Evolutionary conservation across 306 rosid species (phyloP), one percentile per base, ranked within the genome.

Genomic region (Alnus glutinosa): DNA sequence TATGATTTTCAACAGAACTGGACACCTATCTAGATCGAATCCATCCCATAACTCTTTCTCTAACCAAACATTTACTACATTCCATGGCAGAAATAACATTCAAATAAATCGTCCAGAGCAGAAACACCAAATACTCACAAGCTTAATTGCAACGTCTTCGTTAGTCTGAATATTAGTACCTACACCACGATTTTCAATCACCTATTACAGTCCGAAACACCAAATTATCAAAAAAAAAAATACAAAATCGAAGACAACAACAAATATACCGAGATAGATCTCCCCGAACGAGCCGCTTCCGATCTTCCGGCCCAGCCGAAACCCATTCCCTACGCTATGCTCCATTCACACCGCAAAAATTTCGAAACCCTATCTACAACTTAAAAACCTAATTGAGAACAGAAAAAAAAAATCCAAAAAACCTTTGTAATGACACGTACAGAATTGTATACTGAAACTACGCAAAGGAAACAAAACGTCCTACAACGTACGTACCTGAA

Each of bases 221-320:
- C 34, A 76, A 86, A 75, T 54, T 55, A 55, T 4, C 74, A 57
- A 23, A 23, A 23, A n/a, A 14, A 23, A 9, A 66, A 78, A 32
- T 3, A 76, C 2, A 15, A 2, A 44, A 69, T 5, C 15, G 67
- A 44, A 28, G 9, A 30, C 14, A 32, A 73, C 3, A 15, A 30
- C 82, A n/a, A 16, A 42, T 81, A 28, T 85, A 92, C 98, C 98
- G 37, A 92, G 88, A 85, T 94, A 92, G 94, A 94, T 94, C 96
- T 94, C 97, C 19, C 97, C 98, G 39, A 94, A 94, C 44, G 98
- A 94, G 64, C 98, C 97, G 82, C 98, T 89, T 36, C 98, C 98
- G 89, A 94, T 90, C 89, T 94, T 94, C 77, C 97, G 88, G 47
- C 98, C 97, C 52, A 94, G 81, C 44, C 94, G 91, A 85, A 90